phyloP scores from a whole-genome alignment of 768 basidiomycete genomes.

The Sarcodon aspratus region DNA sequence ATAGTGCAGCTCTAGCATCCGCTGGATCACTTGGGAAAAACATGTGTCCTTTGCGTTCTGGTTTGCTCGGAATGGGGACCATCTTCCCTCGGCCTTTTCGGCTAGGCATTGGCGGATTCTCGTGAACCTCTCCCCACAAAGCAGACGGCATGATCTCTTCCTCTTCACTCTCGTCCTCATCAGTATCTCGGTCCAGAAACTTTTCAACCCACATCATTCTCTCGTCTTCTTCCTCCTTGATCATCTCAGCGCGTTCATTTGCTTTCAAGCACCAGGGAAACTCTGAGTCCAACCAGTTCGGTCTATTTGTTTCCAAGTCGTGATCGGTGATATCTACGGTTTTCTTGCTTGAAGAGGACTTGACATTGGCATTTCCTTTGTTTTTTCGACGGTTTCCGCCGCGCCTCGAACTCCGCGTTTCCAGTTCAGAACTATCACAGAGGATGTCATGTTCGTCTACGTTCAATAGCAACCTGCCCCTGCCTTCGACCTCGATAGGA shows the following conservation, averaged over 20 bases:
- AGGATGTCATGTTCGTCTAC: constrained; percentile 25
- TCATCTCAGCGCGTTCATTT: constrained; percentile 40
- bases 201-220: constrained; percentile 54
- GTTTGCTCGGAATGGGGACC: constrained; percentile 37
- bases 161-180: constrained; percentile 29
- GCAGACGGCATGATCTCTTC: constrained; percentile 2
- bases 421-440: constrained; percentile 7
- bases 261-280: constrained; percentile 68
- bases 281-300: constrained; percentile 70
- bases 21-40: constrained; percentile 58
- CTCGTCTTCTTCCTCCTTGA: constrained; percentile 46
- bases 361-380: constrained; percentile 1
- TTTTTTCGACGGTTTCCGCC: constrained; percentile 36
- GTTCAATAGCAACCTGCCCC: constrained; percentile 63
- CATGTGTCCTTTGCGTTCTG: constrained; percentile 17
- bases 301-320: constrained; percentile 25
- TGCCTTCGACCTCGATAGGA: constrained; percentile 55
- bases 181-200: constrained; percentile 67
- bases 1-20: constrained; percentile 62
- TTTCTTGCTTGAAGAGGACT: neutral
- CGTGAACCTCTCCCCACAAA: constrained; percentile 19
- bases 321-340: constrained; percentile 14
- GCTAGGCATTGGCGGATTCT: constrained; percentile 17
- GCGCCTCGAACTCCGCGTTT: constrained; percentile 14
- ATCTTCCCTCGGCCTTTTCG: constrained; percentile 47